Evolutionary conservation across 148 eudicot species (phyloP).

Genomic region (Rhododendron simsii): DNA sequence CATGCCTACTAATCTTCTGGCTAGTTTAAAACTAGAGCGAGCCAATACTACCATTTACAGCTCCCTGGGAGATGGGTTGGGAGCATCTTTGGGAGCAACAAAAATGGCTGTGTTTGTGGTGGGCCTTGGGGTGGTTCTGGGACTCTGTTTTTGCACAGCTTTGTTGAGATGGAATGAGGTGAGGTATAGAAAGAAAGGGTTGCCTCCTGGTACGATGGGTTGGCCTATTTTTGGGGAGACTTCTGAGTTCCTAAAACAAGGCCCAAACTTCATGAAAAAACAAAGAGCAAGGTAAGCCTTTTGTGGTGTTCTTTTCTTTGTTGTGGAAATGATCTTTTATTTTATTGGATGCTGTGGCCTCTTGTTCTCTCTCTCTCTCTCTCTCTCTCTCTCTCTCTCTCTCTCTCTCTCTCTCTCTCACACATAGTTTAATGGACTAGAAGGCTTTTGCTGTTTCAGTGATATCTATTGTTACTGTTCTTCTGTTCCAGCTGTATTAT

Average conservation of each 20-base stretch:
- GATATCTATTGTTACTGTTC: too few relatives aligned
- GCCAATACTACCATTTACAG: conserved; percentile 20
- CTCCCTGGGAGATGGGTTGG: neutral
- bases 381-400: too few relatives aligned
- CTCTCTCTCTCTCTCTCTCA: too few relatives aligned
- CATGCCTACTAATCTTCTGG: neutral
- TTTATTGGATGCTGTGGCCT: neutral
- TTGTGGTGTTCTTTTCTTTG: neutral
- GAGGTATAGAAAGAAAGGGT: conserved; percentile 63
- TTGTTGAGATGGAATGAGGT: conserved; percentile 84
- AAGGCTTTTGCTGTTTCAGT: too few relatives aligned
- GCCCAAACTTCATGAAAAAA: conserved; percentile 78
- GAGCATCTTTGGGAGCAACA: conserved; percentile 24
- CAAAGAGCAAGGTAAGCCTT: conserved; percentile 70
- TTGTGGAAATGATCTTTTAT: neutral
- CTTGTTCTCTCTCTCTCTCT: neutral
- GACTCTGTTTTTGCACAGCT: conserved; percentile 39
- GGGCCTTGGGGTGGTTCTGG: conserved; percentile 26
- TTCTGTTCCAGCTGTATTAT: too few relatives aligned
- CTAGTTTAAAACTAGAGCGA: conserved; percentile 15
- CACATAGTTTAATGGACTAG: too few relatives aligned
- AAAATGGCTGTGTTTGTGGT: conserved; percentile 53
- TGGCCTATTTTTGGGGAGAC: conserved; percentile 98
- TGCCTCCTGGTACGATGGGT: conserved; percentile 99
- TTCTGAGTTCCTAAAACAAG: conserved; percentile 85